Base-by-base conservation (phyloP, 305 asterid genomes). In the Solanum aculeatissimum region DNA sequence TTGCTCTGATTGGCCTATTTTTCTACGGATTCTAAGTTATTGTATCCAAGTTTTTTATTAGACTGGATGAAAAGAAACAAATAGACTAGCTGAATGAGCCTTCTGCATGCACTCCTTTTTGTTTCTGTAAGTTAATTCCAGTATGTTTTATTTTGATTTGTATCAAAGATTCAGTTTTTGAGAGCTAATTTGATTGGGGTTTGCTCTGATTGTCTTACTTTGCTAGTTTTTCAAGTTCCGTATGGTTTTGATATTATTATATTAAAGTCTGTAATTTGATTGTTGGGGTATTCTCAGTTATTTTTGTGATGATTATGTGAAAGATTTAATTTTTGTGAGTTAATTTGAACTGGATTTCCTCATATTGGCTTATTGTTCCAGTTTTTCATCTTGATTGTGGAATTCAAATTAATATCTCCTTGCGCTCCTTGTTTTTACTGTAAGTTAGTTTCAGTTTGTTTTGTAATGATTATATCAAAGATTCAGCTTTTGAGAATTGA, bases 71-170 rank as follows among this genome's bases (percentile, higher is more conserved):
- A 7, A 2, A 15, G 18, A 27, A 18, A 29, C 19, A 65, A 29
- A 29, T 7, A 29, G 97, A 86, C 92, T 87, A 92, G 92, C 87
- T 91, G 91, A 38, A 97, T 96, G 60, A 85, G 90, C 84, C 89
- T 93, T 13, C 86, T 93, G 35, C 96, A 94, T 42, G 90, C 94
- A 68, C 92, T 95, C 55, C 92, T 95, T 19, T 90, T 93, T 84
- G 88, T 91, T 63, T 91, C 95, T n/a, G 95, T 88, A 80, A 87
- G 97, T 89, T 55, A 40, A 5, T 75, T 15, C 6, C 1, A 3
- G 2, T 7, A 43, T 35, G 8, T 49, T 32, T 38, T 18, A 21
- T 75, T 15, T 10, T 38, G 47, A 68, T 68, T 21, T 32, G 16
- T 66, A 7, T 32, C 23, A 16, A 32, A 66, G 74, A 16, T 38